Evolutionary conservation across 2,329 filamentous ascomycete species (phyloP).

Genomic region (Fusarium annulatum): DNA sequence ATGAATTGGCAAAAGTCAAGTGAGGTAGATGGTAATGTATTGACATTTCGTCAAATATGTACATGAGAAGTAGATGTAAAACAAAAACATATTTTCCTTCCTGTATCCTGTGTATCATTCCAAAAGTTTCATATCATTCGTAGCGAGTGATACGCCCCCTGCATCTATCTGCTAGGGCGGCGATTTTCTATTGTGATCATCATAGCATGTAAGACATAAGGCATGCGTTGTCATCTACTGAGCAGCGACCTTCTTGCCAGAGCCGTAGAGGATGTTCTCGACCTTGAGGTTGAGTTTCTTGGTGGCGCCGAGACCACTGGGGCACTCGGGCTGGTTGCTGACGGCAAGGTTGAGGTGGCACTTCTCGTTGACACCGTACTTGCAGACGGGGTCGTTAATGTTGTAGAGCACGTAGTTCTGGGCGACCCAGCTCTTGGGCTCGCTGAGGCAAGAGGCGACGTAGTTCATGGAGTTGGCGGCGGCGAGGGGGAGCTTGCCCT

Average conservation of each 20-base stretch:
- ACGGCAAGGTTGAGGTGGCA: constrained; percentile 60
- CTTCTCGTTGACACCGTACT: constrained; percentile 61
- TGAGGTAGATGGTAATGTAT: constrained; percentile 15
- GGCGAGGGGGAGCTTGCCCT: constrained; percentile 63
- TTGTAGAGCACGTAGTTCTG: constrained; percentile 65
- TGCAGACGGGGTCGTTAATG: constrained; percentile 62
- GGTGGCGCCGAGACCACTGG: constrained; percentile 55
- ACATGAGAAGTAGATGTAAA: constrained; percentile 35
- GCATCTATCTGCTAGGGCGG: constrained; percentile 30
- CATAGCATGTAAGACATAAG: constrained; percentile 27
- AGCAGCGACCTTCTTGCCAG: constrained; percentile 53
- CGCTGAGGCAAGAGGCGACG: constrained; percentile 58
- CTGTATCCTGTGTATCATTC: constrained; percentile 41
- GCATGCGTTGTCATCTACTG: constrained; percentile 15
- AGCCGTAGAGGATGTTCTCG: constrained; percentile 63
- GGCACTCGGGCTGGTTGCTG: constrained; percentile 64
- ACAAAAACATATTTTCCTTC: constrained; percentile 28
- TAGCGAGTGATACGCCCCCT: constrained; percentile 35
- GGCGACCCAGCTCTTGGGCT: constrained; percentile 61
- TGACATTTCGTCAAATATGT: constrained; percentile 29
- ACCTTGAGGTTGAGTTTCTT: constrained; percentile 51
- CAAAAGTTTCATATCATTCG: constrained; percentile 36
- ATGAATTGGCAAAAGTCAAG: neutral
- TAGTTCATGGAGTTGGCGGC: constrained; percentile 69
- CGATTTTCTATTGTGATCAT: constrained; percentile 41